Evolutionary conservation across 208 protist genomes (phyloP).

Genomic region (Leishmania tarentolae): DNA sequence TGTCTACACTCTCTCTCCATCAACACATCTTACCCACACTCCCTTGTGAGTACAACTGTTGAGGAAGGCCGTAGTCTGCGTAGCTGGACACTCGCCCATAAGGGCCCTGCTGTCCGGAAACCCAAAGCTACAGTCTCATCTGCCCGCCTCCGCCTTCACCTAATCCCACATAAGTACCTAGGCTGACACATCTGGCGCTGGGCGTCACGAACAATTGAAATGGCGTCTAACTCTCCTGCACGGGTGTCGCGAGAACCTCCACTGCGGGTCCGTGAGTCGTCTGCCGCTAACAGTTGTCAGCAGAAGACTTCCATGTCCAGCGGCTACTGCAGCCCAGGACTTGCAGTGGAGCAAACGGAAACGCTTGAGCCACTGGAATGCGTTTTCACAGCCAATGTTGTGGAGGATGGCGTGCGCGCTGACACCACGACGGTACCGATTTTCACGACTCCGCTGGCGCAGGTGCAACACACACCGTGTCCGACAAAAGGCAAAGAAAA

Average conservation of each 20-base stretch:
- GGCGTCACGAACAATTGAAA: neutral
- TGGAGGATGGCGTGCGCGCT: neutral
- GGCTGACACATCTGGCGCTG: neutral
- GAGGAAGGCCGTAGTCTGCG: neutral
- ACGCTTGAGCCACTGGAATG: neutral
- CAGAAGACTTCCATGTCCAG: neutral
- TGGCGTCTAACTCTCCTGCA: conserved; percentile 9
- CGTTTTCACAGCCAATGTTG: neutral
- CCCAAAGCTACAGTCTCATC: neutral
- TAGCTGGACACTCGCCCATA: neutral
- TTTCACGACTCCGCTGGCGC: conserved; percentile 1
- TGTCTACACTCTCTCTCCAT: neutral
- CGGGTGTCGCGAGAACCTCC: neutral
- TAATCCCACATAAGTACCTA: neutral
- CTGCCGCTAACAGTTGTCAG: neutral
- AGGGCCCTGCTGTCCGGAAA: neutral
- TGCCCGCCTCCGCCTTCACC: neutral
- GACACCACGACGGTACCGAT: neutral
- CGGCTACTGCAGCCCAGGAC: neutral
- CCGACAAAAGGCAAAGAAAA: neutral
- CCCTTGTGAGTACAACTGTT: neutral
- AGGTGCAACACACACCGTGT: neutral
- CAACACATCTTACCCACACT: neutral
- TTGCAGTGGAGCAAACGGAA: neutral
- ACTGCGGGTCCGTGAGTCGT: conserved; percentile 18